Evolutionary conservation across 129 eudicot species (phyloP).

Genomic region (Escallonia herrerae): DNA sequence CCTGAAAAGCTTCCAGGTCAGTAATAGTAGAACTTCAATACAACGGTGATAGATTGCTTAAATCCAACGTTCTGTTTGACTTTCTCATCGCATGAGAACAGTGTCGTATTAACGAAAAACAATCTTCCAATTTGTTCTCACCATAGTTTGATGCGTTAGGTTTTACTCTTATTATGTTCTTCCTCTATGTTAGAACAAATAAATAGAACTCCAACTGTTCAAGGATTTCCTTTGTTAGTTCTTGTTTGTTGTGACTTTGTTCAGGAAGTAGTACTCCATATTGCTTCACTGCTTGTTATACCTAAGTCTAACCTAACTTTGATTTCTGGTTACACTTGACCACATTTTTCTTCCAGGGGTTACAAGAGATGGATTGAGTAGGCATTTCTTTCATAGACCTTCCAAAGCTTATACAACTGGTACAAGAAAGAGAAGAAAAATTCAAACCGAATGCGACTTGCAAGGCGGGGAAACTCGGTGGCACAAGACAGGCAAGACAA

Average conservation of each 20-base stretch:
- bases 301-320: conserved; percentile 43
- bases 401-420: conserved; percentile 99
- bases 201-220: background rate
- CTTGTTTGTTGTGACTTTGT: conserved; percentile 16
- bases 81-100: too few relatives aligned
- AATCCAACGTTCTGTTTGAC: too few relatives aligned
- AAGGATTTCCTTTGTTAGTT: conserved; percentile 20
- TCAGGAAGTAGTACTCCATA: background rate
- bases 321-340: background rate
- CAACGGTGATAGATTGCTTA: too few relatives aligned
- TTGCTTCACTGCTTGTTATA: conserved; percentile 24
- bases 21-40: too few relatives aligned
- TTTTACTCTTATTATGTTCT: conserved; percentile 12
- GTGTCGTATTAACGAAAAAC: too few relatives aligned
- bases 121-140: background rate
- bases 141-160: conserved; percentile 27
- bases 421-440: conserved; percentile 87
- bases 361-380: conserved; percentile 87
- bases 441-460: conserved; percentile 89
- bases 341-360: conserved; percentile 45
- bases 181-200: conserved; percentile 5
- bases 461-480: conserved; percentile 96
- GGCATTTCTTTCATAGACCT: conserved; percentile 97
- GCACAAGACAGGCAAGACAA: conserved; percentile 96
- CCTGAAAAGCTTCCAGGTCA: conserved; percentile 99